Conservation (phyloP, 2,329 filamentous ascomycete genomes). For the Claviceps quebecensis region DNA sequence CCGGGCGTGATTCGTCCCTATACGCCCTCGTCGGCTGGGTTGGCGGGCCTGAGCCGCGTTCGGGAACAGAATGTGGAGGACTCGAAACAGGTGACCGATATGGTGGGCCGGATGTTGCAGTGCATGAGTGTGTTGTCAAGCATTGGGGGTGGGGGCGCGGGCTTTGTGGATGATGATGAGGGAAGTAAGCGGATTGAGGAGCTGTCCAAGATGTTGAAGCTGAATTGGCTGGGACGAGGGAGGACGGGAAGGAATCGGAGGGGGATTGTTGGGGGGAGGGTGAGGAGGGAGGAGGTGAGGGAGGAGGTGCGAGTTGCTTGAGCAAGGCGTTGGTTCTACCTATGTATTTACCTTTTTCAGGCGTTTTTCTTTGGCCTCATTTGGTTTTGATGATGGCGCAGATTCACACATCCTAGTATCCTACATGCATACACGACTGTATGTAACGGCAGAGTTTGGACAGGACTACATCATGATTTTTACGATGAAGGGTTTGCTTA, state of each 20-base stretch:
- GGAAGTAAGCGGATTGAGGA: constrained; percentile 68
- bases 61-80: constrained; percentile 50
- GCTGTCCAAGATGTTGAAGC: constrained; percentile 74
- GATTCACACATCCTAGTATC: too few relatives aligned
- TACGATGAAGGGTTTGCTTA: too few relatives aligned
- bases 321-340: constrained; percentile 5
- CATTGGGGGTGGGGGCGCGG: constrained; percentile 31
- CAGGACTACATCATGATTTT: background rate
- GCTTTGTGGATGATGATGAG: constrained; percentile 47
- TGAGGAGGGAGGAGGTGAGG: constrained; percentile 29
- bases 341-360: too few relatives aligned
- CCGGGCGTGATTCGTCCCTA: constrained; percentile 31
- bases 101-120: constrained; percentile 88
- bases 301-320: constrained; percentile 28
- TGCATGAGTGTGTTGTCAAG: constrained; percentile 83
- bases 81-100: constrained; percentile 76
- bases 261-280: constrained; percentile 67
- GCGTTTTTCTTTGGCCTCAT: too few relatives aligned
- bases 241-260: constrained; percentile 78
- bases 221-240: constrained; percentile 91
- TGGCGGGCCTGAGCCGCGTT: constrained; percentile 26
- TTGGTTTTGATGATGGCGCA: background rate
- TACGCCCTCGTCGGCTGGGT: constrained; percentile 26
- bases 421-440: too few relatives aligned
- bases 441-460: background rate